Evolutionary conservation across 495 filamentous ascomycete genomes (phyloP), one percentile per base, ranked within the genome.

Genomic region (Aspergillus asperescens): DNA sequence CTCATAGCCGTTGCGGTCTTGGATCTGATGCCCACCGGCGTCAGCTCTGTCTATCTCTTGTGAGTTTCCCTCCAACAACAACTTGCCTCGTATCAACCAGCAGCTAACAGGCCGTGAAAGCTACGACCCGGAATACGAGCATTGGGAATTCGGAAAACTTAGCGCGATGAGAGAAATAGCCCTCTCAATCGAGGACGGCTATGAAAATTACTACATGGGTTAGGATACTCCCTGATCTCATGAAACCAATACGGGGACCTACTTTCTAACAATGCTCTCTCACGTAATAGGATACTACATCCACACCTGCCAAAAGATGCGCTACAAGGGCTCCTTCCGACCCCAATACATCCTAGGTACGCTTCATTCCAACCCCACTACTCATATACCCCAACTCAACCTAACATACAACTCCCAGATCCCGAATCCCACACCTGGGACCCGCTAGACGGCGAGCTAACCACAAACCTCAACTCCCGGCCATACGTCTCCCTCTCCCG

Each of bases 31-130:
- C 93, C 92, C 0, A 75, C 87, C 49, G 85, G 83, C 51, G 89
- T 98, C 25, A 96, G 91, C 69, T 89, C 87, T 16, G 93, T 97
- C 29, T 98, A 98, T 66, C 88, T 96, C 62, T 80, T 96, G 71
- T 93, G 62, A 61, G 67, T 58, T 9, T 25, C 12, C 7, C 19
- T 8, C n/a, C 15, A 27, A 4, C 18, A 23, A n/a, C n/a, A n/a
- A n/a, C n/a, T n/a, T n/a, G n/a, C 5, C 12, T 7, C 19, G 10
- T 34, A n/a, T 18, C 25, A 32, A 28, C 3, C 29, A n/a, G 16
- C 10, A 20, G 39, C 20, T 53, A 34, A 49, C 47, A 43, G 23
- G 7, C 49, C 59, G n/a, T n/a, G n/a, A 45, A 60, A 81, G 78
- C 51, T 86, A 98, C 63, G 87, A 96, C 63, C 82, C 87, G 55